A percentile compares a stretch with the other conserved stretches of the same genome.
Conservation (phyloP, 2,329 filamentous ascomycete species). For the Hymenoscyphus infarciens region DNA sequence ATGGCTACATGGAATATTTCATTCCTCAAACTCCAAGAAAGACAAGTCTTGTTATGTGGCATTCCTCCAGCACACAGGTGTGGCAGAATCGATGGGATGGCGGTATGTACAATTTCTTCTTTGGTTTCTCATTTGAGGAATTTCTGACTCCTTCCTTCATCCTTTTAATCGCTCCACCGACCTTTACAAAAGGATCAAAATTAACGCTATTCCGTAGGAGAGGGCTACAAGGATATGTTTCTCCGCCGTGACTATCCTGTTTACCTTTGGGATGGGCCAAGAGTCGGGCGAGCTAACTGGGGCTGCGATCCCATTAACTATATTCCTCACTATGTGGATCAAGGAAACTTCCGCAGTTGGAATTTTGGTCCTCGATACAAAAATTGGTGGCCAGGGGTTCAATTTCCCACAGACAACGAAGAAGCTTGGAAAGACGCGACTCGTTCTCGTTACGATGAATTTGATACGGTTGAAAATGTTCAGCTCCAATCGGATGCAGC, state of each 20-base stretch:
- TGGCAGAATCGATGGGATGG: slow-evolving; percentile 21
- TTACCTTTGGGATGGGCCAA: slow-evolving; percentile 18
- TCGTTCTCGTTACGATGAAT: slow-evolving; percentile 15
- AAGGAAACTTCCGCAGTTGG: slow-evolving; percentile 17
- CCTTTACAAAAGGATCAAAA: too few relatives aligned
- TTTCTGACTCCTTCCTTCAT: too few relatives aligned
- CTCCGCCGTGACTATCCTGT: slow-evolving; percentile 17
- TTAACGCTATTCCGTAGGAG: slow-evolving; percentile 8
- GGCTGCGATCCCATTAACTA: slow-evolving; percentile 13
- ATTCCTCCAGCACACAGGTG: slow-evolving; percentile 19
- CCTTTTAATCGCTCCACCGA: too few relatives aligned
- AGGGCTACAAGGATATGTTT: slow-evolving; percentile 20
- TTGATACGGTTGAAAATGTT: slow-evolving; percentile 18
- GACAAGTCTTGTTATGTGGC: slow-evolving; percentile 20
- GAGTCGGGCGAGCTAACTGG: slow-evolving; percentile 20
- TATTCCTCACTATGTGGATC: slow-evolving; percentile 12
- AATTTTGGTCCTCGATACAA: slow-evolving; percentile 18
- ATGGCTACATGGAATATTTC: slow-evolving; percentile 21
- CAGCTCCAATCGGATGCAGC: slow-evolving; percentile 9
- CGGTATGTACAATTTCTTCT: not conserved
- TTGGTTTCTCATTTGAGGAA: not conserved
- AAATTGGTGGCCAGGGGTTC: slow-evolving; percentile 16
- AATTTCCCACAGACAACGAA: slow-evolving; percentile 13
- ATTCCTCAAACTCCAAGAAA: slow-evolving; percentile 13
- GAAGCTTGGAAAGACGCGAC: slow-evolving; percentile 17